These are phyloP conservation scores for Phylloporus rhodoxanthus DNA, from an alignment of 768 basidiomycete genomes.

Conservation along the genomic window DNA sequence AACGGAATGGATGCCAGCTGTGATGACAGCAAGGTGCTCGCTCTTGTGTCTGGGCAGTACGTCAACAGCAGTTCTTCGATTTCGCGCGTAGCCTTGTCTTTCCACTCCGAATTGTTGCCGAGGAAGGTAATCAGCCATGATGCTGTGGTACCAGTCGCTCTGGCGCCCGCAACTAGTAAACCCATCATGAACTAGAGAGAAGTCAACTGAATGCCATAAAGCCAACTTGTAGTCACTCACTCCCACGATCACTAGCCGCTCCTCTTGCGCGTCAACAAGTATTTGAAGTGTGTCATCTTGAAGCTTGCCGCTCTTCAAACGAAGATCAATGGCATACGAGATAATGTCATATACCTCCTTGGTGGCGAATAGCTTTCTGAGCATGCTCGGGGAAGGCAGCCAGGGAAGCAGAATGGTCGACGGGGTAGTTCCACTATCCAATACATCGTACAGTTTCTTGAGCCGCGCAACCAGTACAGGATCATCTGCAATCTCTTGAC, in stretches of 20 bases:
- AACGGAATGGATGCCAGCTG: conserved; percentile 58
- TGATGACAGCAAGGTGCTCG: conserved; percentile 33
- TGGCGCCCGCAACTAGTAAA: conserved; percentile 70
- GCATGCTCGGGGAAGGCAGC: conserved; percentile 69
- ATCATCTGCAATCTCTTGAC: conserved; percentile 66
- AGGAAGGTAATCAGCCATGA: conserved; percentile 74
- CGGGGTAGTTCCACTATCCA: conserved; percentile 69
- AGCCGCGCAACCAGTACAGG: conserved; percentile 54
- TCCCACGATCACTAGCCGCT: conserved; percentile 62
- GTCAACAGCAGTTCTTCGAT: conserved; percentile 47
- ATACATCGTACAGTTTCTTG: conserved; percentile 57
- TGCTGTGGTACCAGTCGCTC: conserved; percentile 75
- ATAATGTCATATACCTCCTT: conserved; percentile 74
- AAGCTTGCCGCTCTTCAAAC: conserved; percentile 50
- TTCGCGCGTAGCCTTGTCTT: conserved; percentile 53
- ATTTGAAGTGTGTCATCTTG: conserved; percentile 68
- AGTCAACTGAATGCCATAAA: conserved; percentile 17
- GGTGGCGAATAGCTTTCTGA: conserved; percentile 65
- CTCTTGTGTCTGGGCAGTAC: conserved; percentile 30
- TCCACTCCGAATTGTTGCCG: conserved; percentile 62
- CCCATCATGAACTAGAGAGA: conserved; percentile 71
- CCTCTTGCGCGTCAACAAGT: conserved; percentile 66
- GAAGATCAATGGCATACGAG: conserved; percentile 47
- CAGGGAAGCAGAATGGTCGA: conserved; percentile 69
- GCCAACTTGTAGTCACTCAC: conserved; percentile 35